phyloP scores from a whole-genome alignment of 441 rosid genomes.

The Biscutella auriculata region DNA sequence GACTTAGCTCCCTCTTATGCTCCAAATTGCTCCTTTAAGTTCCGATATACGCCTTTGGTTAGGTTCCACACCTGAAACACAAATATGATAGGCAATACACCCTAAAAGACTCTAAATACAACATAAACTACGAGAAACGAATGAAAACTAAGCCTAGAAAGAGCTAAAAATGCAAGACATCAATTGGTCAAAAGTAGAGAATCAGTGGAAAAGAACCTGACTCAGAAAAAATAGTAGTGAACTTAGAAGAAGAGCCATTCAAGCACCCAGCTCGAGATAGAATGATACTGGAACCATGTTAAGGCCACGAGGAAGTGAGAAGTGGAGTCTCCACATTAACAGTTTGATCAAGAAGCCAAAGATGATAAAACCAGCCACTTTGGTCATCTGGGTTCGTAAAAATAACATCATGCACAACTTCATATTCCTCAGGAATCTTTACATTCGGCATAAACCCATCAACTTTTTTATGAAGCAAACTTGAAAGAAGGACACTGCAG shows the following conservation, averaged over 20 bases:
- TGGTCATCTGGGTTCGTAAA: conserved; percentile 86
- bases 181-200: conserved; percentile 67
- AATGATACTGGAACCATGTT: conserved; percentile 45
- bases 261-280: conserved; percentile 27
- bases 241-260: conserved; percentile 23
- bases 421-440: conserved; percentile 55
- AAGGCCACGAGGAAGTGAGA: conserved; percentile 80
- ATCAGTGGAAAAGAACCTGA: conserved; percentile 50
- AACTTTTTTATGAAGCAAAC: conserved; percentile 39
- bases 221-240: conserved; percentile 24
- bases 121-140: too few species aligned
- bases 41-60: too few species aligned
- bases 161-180: too few species aligned
- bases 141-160: too few species aligned
- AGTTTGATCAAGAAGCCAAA: conserved; percentile 87
- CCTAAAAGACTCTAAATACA: too few species aligned
- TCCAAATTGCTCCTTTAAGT: too few species aligned
- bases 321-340: conserved; percentile 47
- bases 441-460: conserved; percentile 44
- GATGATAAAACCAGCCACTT: conserved; percentile 98
- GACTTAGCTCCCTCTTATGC: too few species aligned
- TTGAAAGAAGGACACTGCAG: conserved; percentile 68
- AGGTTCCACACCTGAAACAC: too few species aligned
- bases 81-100: too few species aligned
- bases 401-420: conserved; percentile 58